Base-by-base conservation (phyloP, 2,329 filamentous ascomycete genomes). In the Fusarium decemcellulare region DNA sequence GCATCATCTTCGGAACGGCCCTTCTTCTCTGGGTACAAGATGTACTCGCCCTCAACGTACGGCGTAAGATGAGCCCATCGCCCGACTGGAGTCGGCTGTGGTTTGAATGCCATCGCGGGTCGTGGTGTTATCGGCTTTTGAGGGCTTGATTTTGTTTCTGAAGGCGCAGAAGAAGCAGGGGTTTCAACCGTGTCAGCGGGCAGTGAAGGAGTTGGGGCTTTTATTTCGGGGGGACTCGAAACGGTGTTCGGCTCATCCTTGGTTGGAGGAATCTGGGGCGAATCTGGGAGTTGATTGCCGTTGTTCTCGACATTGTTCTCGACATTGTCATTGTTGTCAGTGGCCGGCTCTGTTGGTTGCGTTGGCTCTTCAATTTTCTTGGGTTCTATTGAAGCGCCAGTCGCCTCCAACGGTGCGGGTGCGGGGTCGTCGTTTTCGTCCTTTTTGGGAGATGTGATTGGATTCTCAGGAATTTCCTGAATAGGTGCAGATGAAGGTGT, bases 51-150 rank as follows among this genome's bases (percentile, higher is more conserved):
- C 32, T 79, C 76, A 8, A 84, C 61, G 52, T 82, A 84, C 5
- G 82, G 80, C 2, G 80, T 83, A 9, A 84, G 73, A 42, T 81
- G 69, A 18, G 80, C 72, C 78, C 80, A 83, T 23, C 77, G 76
- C 3, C 80, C 78, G 12, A 56, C 59, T 12, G 76, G 78, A 6
- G 69, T 63, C 50, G 76, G 77, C 37, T 80, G 77, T 32, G 76
- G 72, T 59, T 76, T 71, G 23, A 55, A 54, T 18, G 61, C 50
- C n/a, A 68, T 58, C 8, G 51, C 56, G 23, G 70, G 40, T n/a
- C 62, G 61, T 30, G 57, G 43, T 12, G 65, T 50, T 10, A 50
- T 42, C 12, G 58, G 46, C 46, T 75, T 75, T 36, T 61, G 67
- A 7, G 72, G 71, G 39, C 71, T 74, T 39, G 59, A 34, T 40